phyloP scores from a whole-genome alignment of 768 basidiomycete genomes.

The Mycena metata region DNA sequence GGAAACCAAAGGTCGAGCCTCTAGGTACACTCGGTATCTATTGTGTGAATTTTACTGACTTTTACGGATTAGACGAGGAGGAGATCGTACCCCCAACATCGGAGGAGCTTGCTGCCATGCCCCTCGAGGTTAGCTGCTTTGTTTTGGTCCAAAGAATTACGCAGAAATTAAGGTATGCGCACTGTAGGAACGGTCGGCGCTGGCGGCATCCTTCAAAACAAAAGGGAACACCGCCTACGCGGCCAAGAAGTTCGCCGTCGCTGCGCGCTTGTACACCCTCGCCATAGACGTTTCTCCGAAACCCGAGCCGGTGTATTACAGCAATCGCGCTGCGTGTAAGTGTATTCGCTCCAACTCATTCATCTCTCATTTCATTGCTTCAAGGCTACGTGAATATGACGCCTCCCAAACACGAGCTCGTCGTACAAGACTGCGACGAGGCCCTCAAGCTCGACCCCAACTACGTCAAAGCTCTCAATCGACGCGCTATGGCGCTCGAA shows the following conservation, averaged over 20 bases:
- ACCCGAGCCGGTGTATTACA: conserved; percentile 93
- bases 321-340: conserved; percentile 96
- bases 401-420: conserved; percentile 86
- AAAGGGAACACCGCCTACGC: conserved; percentile 82
- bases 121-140: conserved; percentile 64
- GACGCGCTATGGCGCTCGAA: conserved; percentile 90
- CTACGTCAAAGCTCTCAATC: conserved; percentile 93
- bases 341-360: conserved; percentile 29
- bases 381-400: conserved; percentile 95
- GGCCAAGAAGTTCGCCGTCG: conserved; percentile 68
- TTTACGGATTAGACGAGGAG: conserved; percentile 50
- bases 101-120: conserved; percentile 70
- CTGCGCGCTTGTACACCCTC: conserved; percentile 77
- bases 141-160: conserved; percentile 5
- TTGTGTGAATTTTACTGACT: conserved; percentile 35
- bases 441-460: conserved; percentile 86
- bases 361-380: conserved; percentile 10
- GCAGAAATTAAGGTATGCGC: conserved; percentile 21
- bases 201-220: conserved; percentile 75
- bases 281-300: conserved; percentile 82
- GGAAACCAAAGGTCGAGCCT: conserved; percentile 59
- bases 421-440: conserved; percentile 89
- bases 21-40: conserved; percentile 29
- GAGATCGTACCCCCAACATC: conserved; percentile 54
- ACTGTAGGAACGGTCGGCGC: conserved; percentile 71